Evolutionary conservation across 179 eudicot species (phyloP), one percentile per base, ranked within the genome.

Genomic region (Corrigiola litoralis): DNA sequence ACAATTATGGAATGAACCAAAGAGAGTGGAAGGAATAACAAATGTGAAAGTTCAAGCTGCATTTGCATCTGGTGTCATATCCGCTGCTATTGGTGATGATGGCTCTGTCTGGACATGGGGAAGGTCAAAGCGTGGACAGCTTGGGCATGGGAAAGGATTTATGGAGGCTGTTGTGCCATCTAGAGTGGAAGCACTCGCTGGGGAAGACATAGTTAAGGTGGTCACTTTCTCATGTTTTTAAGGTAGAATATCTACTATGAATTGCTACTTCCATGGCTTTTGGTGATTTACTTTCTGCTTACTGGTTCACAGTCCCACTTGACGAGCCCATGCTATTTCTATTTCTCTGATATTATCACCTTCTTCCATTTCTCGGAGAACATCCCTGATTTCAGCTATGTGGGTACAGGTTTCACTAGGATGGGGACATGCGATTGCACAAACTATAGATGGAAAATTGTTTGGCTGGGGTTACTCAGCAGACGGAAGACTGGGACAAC

Each of bases 71-170:
- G 99, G 97, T 68, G 99, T 91, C 56, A 71, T 87, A 58, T 88
- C 97, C 73, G 79, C 84, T 54, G 87, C 90, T n/a, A 56, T 91
- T 54, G 90, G 87, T 70, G 88, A 82, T 66, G 99, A 88, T 68
- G 99, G 99, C 48, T 83, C 91, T 67, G 68, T 95, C 66, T 91
- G 97, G 97, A 89, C 94, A n/a, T 95, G 99, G 99, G 99, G 99
- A 61, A 85, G 84, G 75, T 95, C 99, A 8, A 95, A 88, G 75
- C 95, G 92, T 65, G 99, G 99, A 34, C 99, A 91, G 76, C 88
- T 95, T 25, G 99, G 99, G 37, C 95, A 85, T 45, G 97, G 99
- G 17, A 72, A 81, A 65, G 88, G 81, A 47, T 67, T 86, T 51
- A 72, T 63, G 4, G 90, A 88, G 74, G 85, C 95, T 69, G 66